Conservation (phyloP, 2,329 filamentous ascomycete genomes). For the Fusarium sp. region DNA sequence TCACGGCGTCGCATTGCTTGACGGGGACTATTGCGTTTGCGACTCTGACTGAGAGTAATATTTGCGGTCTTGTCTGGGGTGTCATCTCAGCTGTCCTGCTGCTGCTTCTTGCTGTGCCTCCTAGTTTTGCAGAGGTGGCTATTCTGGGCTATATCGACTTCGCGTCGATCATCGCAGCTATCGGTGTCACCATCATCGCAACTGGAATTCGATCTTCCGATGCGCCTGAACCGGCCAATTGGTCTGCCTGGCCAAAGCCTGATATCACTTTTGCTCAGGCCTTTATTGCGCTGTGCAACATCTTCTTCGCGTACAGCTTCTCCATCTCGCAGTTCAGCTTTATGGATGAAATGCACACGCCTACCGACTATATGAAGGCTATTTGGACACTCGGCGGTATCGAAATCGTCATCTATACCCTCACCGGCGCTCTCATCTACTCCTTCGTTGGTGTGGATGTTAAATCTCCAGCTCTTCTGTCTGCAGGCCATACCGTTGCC, state of each 20-base stretch:
- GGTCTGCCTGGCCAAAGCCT: slow-evolving; percentile 54
- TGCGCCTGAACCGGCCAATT: slow-evolving; percentile 38
- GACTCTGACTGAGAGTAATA: slow-evolving; percentile 65
- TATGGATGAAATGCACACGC: slow-evolving; percentile 60
- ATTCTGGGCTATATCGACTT: slow-evolving; percentile 45
- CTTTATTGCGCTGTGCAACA: slow-evolving; percentile 72
- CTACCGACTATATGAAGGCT: slow-evolving; percentile 57
- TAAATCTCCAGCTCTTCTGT: slow-evolving; percentile 72
- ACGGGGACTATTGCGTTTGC: slow-evolving; percentile 75
- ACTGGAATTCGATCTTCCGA: slow-evolving; percentile 59
- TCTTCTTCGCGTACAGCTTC: slow-evolving; percentile 73
- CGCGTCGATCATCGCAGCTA: slow-evolving; percentile 59
- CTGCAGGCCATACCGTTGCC: slow-evolving; percentile 64
- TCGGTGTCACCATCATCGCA: slow-evolving; percentile 72
- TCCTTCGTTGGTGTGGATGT: slow-evolving; percentile 71
- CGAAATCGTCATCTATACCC: slow-evolving; percentile 70
- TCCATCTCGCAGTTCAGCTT: slow-evolving; percentile 58
- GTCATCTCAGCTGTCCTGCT: slow-evolving; percentile 55
- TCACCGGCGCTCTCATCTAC: slow-evolving; percentile 74
- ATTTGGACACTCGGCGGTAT: slow-evolving; percentile 70
- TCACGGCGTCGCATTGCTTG: slow-evolving; percentile 74
- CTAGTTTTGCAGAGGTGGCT: slow-evolving; percentile 51
- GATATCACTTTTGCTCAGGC: slow-evolving; percentile 60
- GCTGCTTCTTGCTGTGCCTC: slow-evolving; percentile 55
- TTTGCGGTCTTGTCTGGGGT: slow-evolving; percentile 55